Base-by-base conservation (phyloP, 2,329 filamentous ascomycete species). In the Colletotrichum incanum region DNA sequence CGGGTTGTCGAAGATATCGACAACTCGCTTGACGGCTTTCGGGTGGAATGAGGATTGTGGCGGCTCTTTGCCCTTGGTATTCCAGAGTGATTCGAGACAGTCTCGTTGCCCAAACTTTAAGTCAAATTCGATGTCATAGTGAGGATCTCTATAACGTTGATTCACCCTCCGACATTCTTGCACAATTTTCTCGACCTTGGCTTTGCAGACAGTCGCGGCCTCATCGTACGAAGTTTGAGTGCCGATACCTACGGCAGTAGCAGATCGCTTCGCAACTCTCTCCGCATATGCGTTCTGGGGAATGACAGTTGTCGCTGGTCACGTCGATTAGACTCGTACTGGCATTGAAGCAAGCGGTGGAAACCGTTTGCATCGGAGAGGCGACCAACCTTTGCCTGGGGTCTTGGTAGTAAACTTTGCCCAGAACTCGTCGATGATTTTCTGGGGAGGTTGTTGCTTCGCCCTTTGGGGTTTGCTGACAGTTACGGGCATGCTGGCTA, bases 51-150 rank as follows among this genome's bases (percentile, higher is more conserved):
- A 49, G 34, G 74, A 73, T 52, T 65, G 54, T 37, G 58, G 65
- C 23, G 50, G 71, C 6, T 78, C 67, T 7, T 71, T 62, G 8
- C 72, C 75, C 7, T 74, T 76, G 52, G 67, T 55, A 76, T 86
- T 84, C 76, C 79, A 78, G 26, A 86, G 83, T 45, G 83, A 83
- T 71, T 86, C 80, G 31, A 89, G 82, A 41, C 86, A 89, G 76
- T 90, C 86, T 52, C 84, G 83, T 7, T 79, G 81, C n/a, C 83
- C 82, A 47, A 85, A 84, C 82, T 94, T 93, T 73, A 95, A 86
- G 79, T 95, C 93, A 47, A 89, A 85, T 78, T 96, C 94, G 63
- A 97, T 90, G 79, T 97, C 93, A 78, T 97, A 97, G 80, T 96
- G 91, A n/a, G 92, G 90, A 78, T 97, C 94, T 20, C 92, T 89